A percentile compares a stretch with the other conserved stretches of the same genome.
These are phyloP conservation scores for Melocanna baccifera DNA, from an alignment of 176 grass and related monocot species.

Conservation along the genomic window DNA sequence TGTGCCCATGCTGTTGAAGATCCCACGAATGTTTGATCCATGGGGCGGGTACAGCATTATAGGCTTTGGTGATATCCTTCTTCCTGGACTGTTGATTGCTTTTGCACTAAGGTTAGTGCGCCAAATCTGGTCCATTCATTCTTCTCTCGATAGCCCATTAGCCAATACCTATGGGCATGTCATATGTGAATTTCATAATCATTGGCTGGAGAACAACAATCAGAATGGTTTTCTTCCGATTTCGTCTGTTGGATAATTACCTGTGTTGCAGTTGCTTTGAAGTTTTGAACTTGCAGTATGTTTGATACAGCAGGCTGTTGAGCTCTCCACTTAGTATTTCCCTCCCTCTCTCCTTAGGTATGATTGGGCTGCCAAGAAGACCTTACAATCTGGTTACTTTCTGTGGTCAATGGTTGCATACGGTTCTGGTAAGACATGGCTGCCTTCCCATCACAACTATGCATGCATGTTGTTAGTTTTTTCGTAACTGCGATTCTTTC, in stretches of 20 bases:
- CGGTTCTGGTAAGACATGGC: conserved; percentile 67
- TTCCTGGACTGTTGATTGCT: conserved; percentile 89
- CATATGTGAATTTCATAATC: background rate
- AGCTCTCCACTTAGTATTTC: background rate
- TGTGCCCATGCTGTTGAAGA: conserved; percentile 95
- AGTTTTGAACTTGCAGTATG: background rate
- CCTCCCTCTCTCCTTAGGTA: conserved; percentile 51
- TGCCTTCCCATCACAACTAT: background rate
- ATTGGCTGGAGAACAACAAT: background rate
- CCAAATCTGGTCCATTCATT: background rate
- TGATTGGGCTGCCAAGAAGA: conserved; percentile 98
- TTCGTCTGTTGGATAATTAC: background rate
- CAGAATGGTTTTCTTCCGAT: background rate
- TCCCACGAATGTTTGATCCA: conserved; percentile 96
- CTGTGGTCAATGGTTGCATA: conserved; percentile 98
- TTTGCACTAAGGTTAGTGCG: conserved; percentile 80
- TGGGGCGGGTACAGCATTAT: conserved; percentile 99
- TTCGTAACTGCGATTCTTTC: too few relatives aligned
- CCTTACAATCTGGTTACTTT: conserved; percentile 88
- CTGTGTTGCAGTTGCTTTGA: background rate
- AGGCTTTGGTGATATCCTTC: conserved; percentile 97
- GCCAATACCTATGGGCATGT: background rate
- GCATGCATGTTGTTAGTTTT: too few relatives aligned
- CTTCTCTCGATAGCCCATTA: background rate
- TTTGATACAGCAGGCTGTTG: background rate